These are phyloP conservation scores for Neonectria punicea DNA, from an alignment of 2,329 filamentous ascomycete species.

Conservation along the genomic window DNA sequence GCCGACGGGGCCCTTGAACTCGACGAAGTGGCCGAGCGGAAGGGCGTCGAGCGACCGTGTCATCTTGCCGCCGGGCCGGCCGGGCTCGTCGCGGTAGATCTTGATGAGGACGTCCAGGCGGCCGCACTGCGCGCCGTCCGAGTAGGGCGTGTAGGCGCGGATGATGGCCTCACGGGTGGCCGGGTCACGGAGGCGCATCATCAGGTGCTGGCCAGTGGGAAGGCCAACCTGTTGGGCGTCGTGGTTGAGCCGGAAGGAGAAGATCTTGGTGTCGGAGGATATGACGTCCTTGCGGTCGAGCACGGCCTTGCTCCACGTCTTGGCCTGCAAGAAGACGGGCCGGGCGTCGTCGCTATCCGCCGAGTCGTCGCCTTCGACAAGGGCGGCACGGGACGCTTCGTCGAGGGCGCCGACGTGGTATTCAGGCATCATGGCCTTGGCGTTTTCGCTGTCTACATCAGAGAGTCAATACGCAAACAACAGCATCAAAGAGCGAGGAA, in stretches of 20 bases:
- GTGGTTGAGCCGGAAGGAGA: constrained; percentile 83
- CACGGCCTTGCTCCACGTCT: constrained; percentile 77
- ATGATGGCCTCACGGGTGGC: constrained; percentile 78
- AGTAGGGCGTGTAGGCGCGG: constrained; percentile 87
- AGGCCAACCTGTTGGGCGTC: constrained; percentile 76
- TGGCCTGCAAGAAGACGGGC: constrained; percentile 75
- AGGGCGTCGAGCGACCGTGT: constrained; percentile 80
- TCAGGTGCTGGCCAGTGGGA: constrained; percentile 86
- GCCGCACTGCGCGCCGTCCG: constrained; percentile 68
- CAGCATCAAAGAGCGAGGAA: neutral
- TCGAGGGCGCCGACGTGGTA: constrained; percentile 88
- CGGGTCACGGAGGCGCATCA: constrained; percentile 82
- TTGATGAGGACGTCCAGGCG: constrained; percentile 82
- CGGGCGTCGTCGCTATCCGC: constrained; percentile 57
- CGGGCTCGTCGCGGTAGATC: constrained; percentile 74
- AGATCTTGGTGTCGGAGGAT: constrained; percentile 83
- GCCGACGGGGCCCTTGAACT: constrained; percentile 89
- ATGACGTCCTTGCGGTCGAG: constrained; percentile 75
- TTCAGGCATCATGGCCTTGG: constrained; percentile 86
- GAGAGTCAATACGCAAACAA: constrained; percentile 39
- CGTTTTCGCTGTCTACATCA: constrained; percentile 83
- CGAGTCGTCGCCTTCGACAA: constrained; percentile 56
- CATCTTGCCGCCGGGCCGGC: constrained; percentile 78
- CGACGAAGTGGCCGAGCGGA: constrained; percentile 76
- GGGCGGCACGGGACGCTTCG: constrained; percentile 61